Percentiles rank a stretch among this genome's conserved stretches.
These are phyloP conservation scores for Aspergillus aculeatinus DNA, from an alignment of 2,329 filamentous ascomycete species.

Conservation along the genomic window DNA sequence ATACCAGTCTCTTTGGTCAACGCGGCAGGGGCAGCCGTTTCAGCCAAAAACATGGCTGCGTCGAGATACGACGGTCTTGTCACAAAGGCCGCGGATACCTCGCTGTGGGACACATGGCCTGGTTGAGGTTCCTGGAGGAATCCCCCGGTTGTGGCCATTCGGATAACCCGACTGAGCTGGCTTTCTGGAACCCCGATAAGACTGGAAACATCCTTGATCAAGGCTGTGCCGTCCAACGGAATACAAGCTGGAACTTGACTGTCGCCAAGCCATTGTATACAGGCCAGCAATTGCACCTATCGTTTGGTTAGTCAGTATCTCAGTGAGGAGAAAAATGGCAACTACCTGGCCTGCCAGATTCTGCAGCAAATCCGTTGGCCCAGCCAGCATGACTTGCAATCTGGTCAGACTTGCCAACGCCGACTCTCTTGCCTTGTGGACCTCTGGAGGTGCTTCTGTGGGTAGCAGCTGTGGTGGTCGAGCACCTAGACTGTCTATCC, in stretches of 20 bases:
- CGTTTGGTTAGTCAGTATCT: too few relatives aligned
- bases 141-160: conserved; percentile 33
- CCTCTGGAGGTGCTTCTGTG: conserved; percentile 2
- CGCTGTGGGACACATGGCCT: conserved; percentile 39
- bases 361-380: conserved; percentile 25
- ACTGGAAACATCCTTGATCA: conserved; percentile 44
- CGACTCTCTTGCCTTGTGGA: conserved; percentile 4
- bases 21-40: conserved; percentile 35
- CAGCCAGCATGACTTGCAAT: conserved; percentile 2
- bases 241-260: conserved; percentile 49
- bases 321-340: too few relatives aligned
- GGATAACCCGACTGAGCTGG: conserved; percentile 39
- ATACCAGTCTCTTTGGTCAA: conserved; percentile 36
- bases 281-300: conserved; percentile 36
- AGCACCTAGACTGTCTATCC: background rate
- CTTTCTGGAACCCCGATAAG: conserved; percentile 41
- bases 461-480: background rate
- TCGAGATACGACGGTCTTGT: conserved; percentile 36
- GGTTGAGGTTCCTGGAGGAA: conserved; percentile 38
- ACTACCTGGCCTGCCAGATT: conserved; percentile 17
- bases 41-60: conserved; percentile 42
- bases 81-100: conserved; percentile 41
- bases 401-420: background rate
- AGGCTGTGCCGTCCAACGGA: conserved; percentile 38
- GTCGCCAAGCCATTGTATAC: conserved; percentile 47